Conservation (phyloP, 257 asterid genomes). For the Verbena officinalis region DNA sequence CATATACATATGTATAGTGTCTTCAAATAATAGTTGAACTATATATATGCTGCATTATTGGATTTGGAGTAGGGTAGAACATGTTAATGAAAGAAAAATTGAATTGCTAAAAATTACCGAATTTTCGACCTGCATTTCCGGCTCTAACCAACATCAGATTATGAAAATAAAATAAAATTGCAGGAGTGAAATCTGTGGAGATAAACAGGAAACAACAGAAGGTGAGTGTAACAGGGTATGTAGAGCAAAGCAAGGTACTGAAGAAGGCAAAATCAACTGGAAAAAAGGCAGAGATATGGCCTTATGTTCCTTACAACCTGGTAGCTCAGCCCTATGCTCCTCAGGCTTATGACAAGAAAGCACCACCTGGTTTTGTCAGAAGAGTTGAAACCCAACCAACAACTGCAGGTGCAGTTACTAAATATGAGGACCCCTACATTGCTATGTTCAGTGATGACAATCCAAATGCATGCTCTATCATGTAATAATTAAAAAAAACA, state of each 20-base stretch:
- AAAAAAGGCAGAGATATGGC: slow-evolving; percentile 90
- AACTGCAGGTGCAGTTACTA: slow-evolving; percentile 26
- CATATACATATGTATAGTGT: too few relatives aligned
- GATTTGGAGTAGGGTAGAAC: too few relatives aligned
- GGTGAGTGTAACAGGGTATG: slow-evolving; percentile 77
- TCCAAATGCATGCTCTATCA: slow-evolving; percentile 81
- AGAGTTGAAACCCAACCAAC: slow-evolving; percentile 46
- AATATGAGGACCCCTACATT: slow-evolving; percentile 69
- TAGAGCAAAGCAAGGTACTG: slow-evolving; percentile 71
- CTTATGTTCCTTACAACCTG: slow-evolving; percentile 78
- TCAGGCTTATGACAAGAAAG: slow-evolving; percentile 78
- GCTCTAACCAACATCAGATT: too few relatives aligned
- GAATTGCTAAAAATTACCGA: too few relatives aligned
- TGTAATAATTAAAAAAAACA: slow-evolving; percentile 38
- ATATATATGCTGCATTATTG: too few relatives aligned
- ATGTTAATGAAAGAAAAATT: too few relatives aligned
- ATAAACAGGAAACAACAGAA: slow-evolving; percentile 81
- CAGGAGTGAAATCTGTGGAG: slow-evolving; percentile 82
- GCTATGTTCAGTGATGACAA: slow-evolving; percentile 84
- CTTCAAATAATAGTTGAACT: too few relatives aligned
- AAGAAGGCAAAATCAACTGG: slow-evolving; percentile 84
- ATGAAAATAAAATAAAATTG: too few relatives aligned
- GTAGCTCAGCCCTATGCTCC: slow-evolving; percentile 90
- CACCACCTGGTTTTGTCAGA: slow-evolving; percentile 85
- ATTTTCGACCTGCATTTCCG: too few relatives aligned